A percentile compares a stretch with the other conserved stretches of the same genome.
These are phyloP conservation scores for Medicago ruthenica DNA, from an alignment of 306 rosid genomes.

Conservation along the genomic window DNA sequence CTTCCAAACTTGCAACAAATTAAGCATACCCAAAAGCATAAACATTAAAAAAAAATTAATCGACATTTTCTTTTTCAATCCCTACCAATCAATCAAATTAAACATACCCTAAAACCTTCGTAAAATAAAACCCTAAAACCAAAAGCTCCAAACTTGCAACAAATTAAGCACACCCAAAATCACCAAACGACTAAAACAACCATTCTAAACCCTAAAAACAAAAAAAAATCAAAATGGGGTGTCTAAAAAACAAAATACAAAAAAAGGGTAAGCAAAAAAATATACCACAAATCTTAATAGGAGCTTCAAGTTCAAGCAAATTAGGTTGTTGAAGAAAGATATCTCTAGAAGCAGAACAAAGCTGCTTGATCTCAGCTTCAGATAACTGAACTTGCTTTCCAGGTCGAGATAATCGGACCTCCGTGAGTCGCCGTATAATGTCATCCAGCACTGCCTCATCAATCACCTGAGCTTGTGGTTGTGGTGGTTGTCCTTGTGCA, in stretches of 20 bases:
- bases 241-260: no score
- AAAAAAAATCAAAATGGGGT: not conserved
- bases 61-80: not conserved
- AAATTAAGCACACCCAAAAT: constrained; percentile 10
- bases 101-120: constrained; percentile 22
- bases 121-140: not conserved
- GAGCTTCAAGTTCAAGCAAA: constrained; percentile 96
- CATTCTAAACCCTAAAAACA: constrained; percentile 25
- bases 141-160: constrained; percentile 32
- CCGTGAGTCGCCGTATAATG: constrained; percentile 84
- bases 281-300: constrained; percentile 92
- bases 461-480: constrained; percentile 35
- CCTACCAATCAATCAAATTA: not conserved
- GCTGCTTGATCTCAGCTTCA: constrained; percentile 93
- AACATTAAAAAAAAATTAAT: not conserved
- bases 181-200: not conserved
- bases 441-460: constrained; percentile 86
- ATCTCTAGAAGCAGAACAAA: constrained; percentile 76
- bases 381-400: constrained; percentile 92
- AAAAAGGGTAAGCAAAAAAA: not conserved
- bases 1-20: constrained; percentile 31
- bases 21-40: not conserved
- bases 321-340: constrained; percentile 82
- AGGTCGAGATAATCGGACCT: constrained; percentile 80
- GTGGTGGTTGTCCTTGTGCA: constrained; percentile 50